Base-by-base conservation (phyloP, 768 basidiomycete genomes). In the Termitomyces sp. region DNA sequence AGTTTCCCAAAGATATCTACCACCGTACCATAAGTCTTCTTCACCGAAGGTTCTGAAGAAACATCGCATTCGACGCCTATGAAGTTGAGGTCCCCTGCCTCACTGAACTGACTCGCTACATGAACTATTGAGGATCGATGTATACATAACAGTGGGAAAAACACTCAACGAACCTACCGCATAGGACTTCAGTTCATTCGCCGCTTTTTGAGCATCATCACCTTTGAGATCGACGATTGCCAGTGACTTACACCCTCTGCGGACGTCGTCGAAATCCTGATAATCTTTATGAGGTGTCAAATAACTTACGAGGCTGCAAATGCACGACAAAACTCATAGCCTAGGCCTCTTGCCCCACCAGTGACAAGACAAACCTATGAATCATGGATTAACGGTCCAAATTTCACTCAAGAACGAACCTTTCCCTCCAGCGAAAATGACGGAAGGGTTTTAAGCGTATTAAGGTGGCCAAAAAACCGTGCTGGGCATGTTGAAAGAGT, bases 311-410 rank as follows among this genome's bases (percentile, higher is more conserved):
- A 90, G 73, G 90, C 86, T 63, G 95, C 67, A 72, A 98, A 95
- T 13, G 94, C 94, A 48, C 87, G 83, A 70, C 93, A 95, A 70
- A 98, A 93, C 71, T 93, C 88, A 63, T 89, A 81, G 7, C 96
- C 96, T 48, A 98, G 76, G 7, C 96, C 96, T 66, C 91, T 81
- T 13, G 95, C 96, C 55, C 88, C 96, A 48, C 96, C 96, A 41
- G 96, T 98, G 53, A 98, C 87, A 65, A 95, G 76, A 74, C 92
- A 93, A 55, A 94, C 93, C 87, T 96, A 20, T 7, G 20, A 42
- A 37, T 61, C 57, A 31, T 58, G 8, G 45, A 53, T 34, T 58
- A 31, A 37, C 36, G 57, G 15, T 58, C 2, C 48, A 56, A 57
- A 42, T 52, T 18, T 45, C 36, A n/a, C 6, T n/a, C 30, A 18